These are phyloP conservation scores for Annona squamosa DNA, from an alignment of 164 flowering plant genomes.

Conservation along the genomic window DNA sequence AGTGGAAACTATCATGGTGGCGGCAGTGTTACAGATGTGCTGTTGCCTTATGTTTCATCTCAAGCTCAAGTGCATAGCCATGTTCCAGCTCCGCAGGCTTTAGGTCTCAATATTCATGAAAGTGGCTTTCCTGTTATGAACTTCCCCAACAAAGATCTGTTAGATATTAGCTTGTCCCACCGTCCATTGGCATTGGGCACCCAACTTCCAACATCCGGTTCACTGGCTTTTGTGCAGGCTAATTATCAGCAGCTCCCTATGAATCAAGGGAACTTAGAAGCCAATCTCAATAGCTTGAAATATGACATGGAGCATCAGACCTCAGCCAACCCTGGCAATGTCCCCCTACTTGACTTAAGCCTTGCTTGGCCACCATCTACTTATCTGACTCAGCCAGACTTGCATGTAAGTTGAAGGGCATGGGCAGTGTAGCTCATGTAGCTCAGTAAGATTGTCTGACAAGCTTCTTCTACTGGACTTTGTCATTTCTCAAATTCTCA, in stretches of 20 bases:
- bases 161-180: constrained; percentile 5
- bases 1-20: background rate
- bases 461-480: background rate
- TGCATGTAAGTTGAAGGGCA: constrained; percentile 33
- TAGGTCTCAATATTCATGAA: constrained; percentile 16
- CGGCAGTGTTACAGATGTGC: constrained; percentile 3
- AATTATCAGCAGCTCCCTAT: constrained; percentile 9
- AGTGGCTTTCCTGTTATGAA: constrained; percentile 4
- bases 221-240: constrained; percentile 11
- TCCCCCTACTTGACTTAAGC: constrained; percentile 14
- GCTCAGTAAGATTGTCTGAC: background rate
- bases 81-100: constrained; percentile 12
- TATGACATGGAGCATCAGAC: constrained; percentile 22
- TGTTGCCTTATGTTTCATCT: background rate
- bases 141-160: background rate
- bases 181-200: background rate
- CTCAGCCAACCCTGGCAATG: constrained; percentile 13
- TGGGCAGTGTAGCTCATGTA: constrained; percentile 24
- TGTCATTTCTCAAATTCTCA: background rate
- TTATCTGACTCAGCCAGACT: constrained; percentile 24
- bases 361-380: constrained; percentile 17
- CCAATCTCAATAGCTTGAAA: constrained; percentile 26
- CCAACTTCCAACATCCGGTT: constrained; percentile 14
- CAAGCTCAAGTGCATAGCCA: constrained; percentile 13
- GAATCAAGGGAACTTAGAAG: constrained; percentile 10